Evolutionary conservation across 2,329 filamentous ascomycete species (phyloP).

Genomic region (Cercospora citrullina): DNA sequence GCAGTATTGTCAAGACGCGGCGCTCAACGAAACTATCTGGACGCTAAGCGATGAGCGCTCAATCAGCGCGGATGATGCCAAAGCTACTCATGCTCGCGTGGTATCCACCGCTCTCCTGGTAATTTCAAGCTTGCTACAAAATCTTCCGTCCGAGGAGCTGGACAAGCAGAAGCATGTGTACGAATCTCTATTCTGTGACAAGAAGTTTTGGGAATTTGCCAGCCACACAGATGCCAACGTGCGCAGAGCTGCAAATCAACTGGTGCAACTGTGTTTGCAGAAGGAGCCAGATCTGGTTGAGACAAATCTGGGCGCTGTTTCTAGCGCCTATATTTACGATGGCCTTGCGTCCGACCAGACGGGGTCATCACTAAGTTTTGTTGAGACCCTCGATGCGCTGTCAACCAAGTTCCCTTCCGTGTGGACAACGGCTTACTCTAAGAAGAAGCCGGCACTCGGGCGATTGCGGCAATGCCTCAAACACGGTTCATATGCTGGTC

Average conservation of each 20-base stretch:
- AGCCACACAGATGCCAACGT: constrained; percentile 59
- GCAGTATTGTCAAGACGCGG: constrained; percentile 76
- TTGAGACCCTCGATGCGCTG: constrained; percentile 65
- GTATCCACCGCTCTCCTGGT: constrained; percentile 60
- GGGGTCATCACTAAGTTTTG: constrained; percentile 71
- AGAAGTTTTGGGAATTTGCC: constrained; percentile 61
- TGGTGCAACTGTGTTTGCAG: constrained; percentile 54
- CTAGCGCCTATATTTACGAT: constrained; percentile 70
- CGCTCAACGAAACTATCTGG: constrained; percentile 72
- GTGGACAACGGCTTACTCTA: constrained; percentile 68
- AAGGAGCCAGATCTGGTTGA: constrained; percentile 47
- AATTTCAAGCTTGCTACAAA: constrained; percentile 55
- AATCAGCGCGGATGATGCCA: constrained; percentile 78
- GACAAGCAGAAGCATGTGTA: constrained; percentile 63
- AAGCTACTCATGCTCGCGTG: constrained; percentile 82
- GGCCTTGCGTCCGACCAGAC: constrained; percentile 71
- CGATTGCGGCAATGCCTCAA: constrained; percentile 72
- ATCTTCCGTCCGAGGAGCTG: constrained; percentile 53
- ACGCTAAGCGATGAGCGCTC: constrained; percentile 88
- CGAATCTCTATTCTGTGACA: constrained; percentile 64
- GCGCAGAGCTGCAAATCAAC: constrained; percentile 57
- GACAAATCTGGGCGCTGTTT: constrained; percentile 56
- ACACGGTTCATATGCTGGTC: constrained; percentile 79
- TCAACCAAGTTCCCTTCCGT: constrained; percentile 65
- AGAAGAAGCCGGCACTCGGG: constrained; percentile 57